Conservation (phyloP, 352 stramenopile species). For the Globisporangium cystogenes region DNA sequence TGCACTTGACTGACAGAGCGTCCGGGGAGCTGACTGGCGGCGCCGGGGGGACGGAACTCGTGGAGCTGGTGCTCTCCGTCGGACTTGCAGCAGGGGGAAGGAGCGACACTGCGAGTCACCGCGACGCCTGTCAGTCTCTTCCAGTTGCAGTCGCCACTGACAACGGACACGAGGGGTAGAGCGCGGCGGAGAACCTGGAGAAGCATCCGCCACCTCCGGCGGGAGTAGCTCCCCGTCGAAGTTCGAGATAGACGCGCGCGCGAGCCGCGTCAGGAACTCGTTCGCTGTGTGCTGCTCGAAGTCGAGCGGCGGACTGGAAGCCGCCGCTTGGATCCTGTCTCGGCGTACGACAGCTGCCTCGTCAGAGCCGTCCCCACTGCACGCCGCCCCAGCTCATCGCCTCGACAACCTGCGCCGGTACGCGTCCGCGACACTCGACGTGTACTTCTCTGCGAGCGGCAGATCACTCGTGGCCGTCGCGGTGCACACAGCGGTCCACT, state of each 20-base stretch:
- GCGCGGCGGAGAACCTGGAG: conserved; percentile 1
- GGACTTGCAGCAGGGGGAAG: conserved; percentile 4
- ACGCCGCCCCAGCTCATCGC: not conserved
- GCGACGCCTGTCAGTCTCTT: not conserved
- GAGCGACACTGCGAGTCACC: not conserved
- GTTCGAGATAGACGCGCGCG: conserved; percentile 1
- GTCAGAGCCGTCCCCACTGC: not conserved
- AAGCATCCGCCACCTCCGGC: not conserved
- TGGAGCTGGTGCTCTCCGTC: conserved; percentile 1
- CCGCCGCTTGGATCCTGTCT: conserved; percentile 17
- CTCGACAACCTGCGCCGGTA: conserved; percentile 40
- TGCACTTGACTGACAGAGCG: conserved; percentile 56
- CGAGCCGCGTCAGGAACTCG: conserved; percentile 40
- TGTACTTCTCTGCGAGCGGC: conserved; percentile 56
- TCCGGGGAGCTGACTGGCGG: not conserved
- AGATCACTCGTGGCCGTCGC: conserved; percentile 40
- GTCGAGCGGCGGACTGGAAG: conserved; percentile 10
- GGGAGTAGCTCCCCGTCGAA: conserved; percentile 2
- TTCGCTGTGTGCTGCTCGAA: conserved; percentile 34
- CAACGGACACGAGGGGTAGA: not conserved
- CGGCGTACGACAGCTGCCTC: not conserved
- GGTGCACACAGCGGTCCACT: conserved; percentile 71
- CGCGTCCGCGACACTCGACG: conserved; percentile 43
- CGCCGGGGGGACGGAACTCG: not conserved
- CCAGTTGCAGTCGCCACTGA: too few species aligned